Base-by-base conservation (phyloP, 2,329 filamentous ascomycete genomes). In the Beauveria varroae region DNA sequence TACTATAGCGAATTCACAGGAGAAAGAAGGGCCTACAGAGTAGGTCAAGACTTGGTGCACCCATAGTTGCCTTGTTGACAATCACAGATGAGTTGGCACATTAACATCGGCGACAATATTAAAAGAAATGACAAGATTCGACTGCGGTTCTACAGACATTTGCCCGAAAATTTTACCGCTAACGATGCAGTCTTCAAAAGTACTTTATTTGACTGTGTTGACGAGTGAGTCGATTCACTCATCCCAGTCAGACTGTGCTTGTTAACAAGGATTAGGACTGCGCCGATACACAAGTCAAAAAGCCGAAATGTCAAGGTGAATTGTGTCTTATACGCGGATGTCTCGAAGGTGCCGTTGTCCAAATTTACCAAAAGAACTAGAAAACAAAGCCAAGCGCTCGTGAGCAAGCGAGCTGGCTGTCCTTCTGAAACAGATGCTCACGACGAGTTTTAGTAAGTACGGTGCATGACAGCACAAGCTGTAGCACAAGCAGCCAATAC, bases 1-100 rank as follows among this genome's bases (percentile, higher is more conserved):
- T 26, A 24, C 9, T 1, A n/a, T 1, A 2, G 6, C 9, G 3
- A 3, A 1, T 52, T 34, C 30, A 20, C 16, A 37, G 7, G 18
- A n/a, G 28, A 34, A 8, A 20, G 0, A 1, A 3, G 1, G n/a
- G 28, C 12, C 8, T 0, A 5, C 1, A 18, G 28, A n/a, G 49
- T 37, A 52, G 5, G 22, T 37, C 7, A 61, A 22, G 3, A 34
- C 30, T 34, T 34, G 10, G 2, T 34, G 10, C 30, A 5, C 10
- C 10, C 30, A 34, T 14, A 34, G 30, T 34, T 34, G 30, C 30
- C 30, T 2, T 34, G 30, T 34, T 34, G 10, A 34, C 44, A 58
- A 14, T 12, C 34, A 43, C 37, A 67, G 65, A 65, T 66, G 63
- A 59, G 40, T 0, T 67, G 63, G 65, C 63, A 64, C 28, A 64